Evolutionary conservation across 345 rosid species (phyloP).

Genomic region (Populus simonii): DNA sequence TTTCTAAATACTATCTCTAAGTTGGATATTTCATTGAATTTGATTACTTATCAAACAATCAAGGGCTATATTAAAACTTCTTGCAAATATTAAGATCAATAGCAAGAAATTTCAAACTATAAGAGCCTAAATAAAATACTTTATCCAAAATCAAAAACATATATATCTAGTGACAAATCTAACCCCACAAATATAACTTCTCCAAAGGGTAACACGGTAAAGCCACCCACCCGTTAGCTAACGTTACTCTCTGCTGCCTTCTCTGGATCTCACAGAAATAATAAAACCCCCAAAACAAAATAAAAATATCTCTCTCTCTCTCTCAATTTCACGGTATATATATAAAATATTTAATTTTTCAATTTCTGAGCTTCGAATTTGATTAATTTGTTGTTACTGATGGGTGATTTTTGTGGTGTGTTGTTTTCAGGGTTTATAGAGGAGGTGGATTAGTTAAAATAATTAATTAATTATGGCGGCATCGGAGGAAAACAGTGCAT

Average conservation of each 20-base stretch:
- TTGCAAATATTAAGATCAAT: no score
- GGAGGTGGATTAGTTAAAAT: background rate
- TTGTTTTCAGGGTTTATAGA: background rate
- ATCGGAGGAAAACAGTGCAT: conserved; percentile 75
- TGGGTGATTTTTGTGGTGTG: background rate
- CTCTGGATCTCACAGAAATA: conserved; percentile 21
- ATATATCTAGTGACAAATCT: no score
- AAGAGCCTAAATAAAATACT: background rate
- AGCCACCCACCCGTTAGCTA: background rate
- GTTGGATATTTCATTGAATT: no score
- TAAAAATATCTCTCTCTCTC: background rate
- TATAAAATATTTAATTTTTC: background rate
- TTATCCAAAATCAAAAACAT: background rate
- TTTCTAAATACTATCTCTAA: no score
- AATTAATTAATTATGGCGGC: conserved; percentile 64
- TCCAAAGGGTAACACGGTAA: conserved; percentile 2
- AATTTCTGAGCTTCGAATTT: background rate
- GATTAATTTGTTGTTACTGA: background rate
- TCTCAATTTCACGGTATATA: background rate
- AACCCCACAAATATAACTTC: background rate
- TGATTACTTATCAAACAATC: no score
- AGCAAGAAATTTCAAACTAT: no score
- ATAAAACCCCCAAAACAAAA: background rate
- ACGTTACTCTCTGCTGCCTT: no score
- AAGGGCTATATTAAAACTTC: no score